Conservation (phyloP, 441 rosid genomes). For the Jatropha multifida region DNA sequence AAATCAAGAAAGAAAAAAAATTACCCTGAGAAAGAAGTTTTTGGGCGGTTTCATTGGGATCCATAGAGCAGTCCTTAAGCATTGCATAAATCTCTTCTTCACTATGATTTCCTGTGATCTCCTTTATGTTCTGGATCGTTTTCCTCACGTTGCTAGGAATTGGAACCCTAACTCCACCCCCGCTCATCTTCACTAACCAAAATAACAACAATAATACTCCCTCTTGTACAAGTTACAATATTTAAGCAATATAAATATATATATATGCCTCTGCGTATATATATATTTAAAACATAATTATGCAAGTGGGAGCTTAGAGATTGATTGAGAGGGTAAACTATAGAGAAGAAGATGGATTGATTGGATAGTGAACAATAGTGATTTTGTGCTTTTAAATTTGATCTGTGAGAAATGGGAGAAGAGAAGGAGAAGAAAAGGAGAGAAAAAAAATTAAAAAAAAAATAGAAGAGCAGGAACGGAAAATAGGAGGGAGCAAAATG, state of each 20-base stretch:
- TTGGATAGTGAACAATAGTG: too few relatives aligned
- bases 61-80: conserved; percentile 89
- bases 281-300: background rate
- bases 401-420: background rate
- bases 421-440: background rate
- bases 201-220: background rate
- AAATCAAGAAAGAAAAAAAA: background rate
- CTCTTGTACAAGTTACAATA: background rate
- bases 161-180: conserved; percentile 77
- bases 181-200: conserved; percentile 54
- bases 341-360: too few relatives aligned
- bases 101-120: conserved; percentile 73
- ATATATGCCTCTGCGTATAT: background rate
- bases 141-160: conserved; percentile 53
- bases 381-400: background rate
- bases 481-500: background rate
- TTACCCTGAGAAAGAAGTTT: conserved; percentile 73
- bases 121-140: conserved; percentile 73
- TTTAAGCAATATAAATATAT: background rate
- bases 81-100: conserved; percentile 94
- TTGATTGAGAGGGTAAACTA: too few relatives aligned
- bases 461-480: background rate
- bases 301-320: too few relatives aligned
- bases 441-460: background rate
- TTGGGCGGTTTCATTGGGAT: conserved; percentile 86